phyloP scores from a whole-genome alignment of 1,284 basidiomycete genomes.

The Cutaneotrichosporon sp. region DNA sequence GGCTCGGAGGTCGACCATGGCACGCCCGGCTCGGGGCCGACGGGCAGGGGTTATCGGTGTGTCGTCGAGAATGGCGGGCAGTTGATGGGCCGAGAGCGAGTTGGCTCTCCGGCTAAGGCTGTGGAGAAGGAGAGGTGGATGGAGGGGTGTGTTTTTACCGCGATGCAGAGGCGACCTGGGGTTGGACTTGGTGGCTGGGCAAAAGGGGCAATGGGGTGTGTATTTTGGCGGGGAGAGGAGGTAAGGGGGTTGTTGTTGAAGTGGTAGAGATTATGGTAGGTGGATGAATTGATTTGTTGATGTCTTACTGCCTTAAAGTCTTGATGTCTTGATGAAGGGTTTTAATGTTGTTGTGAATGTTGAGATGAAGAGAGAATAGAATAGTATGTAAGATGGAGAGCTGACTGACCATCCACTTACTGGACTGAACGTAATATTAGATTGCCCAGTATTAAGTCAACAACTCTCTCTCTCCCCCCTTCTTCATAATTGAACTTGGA shows the following conservation, averaged over 20 bases:
- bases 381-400: no score
- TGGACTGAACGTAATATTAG: no score
- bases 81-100: not conserved
- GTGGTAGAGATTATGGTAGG: not conserved
- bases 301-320: no score
- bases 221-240: not conserved
- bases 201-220: not conserved
- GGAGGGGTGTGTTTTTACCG: not conserved
- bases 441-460: no score
- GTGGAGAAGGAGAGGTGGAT: not conserved
- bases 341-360: no score
- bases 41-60: not conserved
- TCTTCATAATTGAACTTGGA: not conserved
- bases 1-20: conserved; percentile 23
- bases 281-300: not conserved
- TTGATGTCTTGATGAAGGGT: no score
- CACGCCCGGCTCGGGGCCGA: conserved; percentile 5
- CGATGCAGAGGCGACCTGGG: not conserved
- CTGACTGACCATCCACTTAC: no score
- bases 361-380: no score
- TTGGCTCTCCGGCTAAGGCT: not conserved
- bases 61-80: conserved; percentile 3
- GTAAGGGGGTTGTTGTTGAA: not conserved
- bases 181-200: not conserved
- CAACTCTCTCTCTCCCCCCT: not conserved